Base-by-base conservation (phyloP, 2,329 filamentous ascomycete genomes). In the Monosporascus sp. region DNA sequence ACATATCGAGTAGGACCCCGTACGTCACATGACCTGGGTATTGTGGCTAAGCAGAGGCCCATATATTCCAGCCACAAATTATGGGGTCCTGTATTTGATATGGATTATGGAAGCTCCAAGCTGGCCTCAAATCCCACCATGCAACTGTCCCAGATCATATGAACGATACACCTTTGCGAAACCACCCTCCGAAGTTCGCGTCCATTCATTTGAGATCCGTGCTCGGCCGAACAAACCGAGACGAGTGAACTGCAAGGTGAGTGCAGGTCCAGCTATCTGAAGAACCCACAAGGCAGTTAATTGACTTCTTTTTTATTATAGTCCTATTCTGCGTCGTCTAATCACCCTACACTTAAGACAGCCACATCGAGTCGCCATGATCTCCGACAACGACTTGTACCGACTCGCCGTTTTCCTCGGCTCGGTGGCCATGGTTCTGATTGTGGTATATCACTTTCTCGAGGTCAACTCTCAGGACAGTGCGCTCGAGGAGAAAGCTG, bases 371-470 rank as follows among this genome's bases (percentile, higher is more conserved):
- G 57, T 66, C 77, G 89, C 65, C 48, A 99, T 99, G 94, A 97
- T 99, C 70, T 88, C 92, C 70, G 94, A 99, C 83, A 77, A 81
- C 71, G 86, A 94, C 61, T 86, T 99, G 65, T 97, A 97, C 80
- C 82, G 82, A 58, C 83, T 99, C 31, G 92, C 94, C 71, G 86
- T 97, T 71, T 93, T 97, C 71, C 88, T 99, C 55, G 94, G 94
- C 75, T 88, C 86, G 52, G 82, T 86, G 41, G 85, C 93, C 58
- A 93, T 97, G 89, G 78, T 97, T 45, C 81, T 99, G 57, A 97
- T 97, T 61, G 85, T 99, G 31, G 74, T 96, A 27, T 97, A 99
- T 74, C 91, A 97, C 73, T 97, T 95, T 75, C 85, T 99, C 65
- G 93, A 97, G 71, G 83, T 96, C 76, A 97, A 99, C 68, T 83